Conservation (phyloP, 2,329 filamentous ascomycete genomes). For the Alternaria alternata region DNA sequence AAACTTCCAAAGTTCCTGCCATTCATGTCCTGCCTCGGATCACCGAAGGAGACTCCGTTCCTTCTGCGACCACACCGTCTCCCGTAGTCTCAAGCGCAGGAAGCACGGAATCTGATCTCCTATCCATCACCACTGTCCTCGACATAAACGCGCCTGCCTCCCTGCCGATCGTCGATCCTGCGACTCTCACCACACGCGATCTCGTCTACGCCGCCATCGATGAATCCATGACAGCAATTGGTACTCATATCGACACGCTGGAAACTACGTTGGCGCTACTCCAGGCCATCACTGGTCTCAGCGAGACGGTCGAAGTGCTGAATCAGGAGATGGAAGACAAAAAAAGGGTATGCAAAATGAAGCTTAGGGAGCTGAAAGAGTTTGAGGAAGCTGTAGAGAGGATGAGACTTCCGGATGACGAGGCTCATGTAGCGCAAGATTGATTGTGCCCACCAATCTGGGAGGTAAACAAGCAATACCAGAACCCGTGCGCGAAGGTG, state of each 20-base stretch:
- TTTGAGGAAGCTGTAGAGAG: conserved; percentile 8
- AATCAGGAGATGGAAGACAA: conserved; percentile 20
- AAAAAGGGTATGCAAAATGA: conserved; percentile 18
- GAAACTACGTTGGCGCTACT: conserved; percentile 21
- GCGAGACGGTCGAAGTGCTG: conserved; percentile 20
- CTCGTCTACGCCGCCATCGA: conserved; percentile 20
- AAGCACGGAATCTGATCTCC: background rate
- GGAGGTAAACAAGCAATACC: background rate
- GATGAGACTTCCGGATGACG: background rate
- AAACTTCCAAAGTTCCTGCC: background rate
- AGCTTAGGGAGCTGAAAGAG: conserved; percentile 13
- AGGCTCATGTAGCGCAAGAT: background rate
- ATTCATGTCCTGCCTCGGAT: conserved; percentile 3
- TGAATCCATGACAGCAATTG: conserved; percentile 9
- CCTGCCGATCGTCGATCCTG: background rate
- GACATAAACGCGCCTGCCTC: background rate
- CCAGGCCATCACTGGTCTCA: conserved; percentile 21
- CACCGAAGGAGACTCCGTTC: background rate
- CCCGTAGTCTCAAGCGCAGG: background rate
- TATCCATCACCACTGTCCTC: background rate
- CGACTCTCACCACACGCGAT: conserved; percentile 13
- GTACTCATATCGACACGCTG: conserved; percentile 24
- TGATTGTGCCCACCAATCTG: background rate
- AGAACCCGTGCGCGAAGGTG: background rate
- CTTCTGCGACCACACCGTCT: background rate